Evolutionary conservation across 306 rosid species (phyloP).

Genomic region (Trichosanthes truncata): DNA sequence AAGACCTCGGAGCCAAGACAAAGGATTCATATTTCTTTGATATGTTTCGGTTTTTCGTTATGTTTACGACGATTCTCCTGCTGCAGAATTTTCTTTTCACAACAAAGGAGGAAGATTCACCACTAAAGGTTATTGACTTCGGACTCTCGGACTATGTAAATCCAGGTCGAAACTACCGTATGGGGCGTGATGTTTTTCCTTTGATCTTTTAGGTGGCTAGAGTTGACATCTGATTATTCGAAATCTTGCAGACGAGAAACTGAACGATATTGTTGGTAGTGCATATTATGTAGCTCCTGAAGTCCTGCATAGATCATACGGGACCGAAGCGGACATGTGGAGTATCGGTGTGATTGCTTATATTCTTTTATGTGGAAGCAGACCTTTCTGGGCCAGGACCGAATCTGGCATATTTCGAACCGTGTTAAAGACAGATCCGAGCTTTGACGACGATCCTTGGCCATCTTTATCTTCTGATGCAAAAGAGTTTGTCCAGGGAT

Average conservation of each 20-base stretch:
- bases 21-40: neutral
- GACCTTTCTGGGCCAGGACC: conserved; percentile 76
- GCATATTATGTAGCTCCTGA: conserved; percentile 87
- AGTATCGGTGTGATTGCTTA: conserved; percentile 81
- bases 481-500: conserved; percentile 57
- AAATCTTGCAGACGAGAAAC: conserved; percentile 48
- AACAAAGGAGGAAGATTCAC: conserved; percentile 47
- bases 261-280: conserved; percentile 78
- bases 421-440: conserved; percentile 70
- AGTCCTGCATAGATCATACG: conserved; percentile 69
- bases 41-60: neutral
- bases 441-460: conserved; percentile 82
- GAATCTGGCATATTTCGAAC: conserved; percentile 76
- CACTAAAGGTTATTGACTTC: conserved; percentile 62
- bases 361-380: conserved; percentile 74
- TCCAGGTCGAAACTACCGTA: conserved; percentile 39
- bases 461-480: conserved; percentile 72
- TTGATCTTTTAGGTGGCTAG: neutral
- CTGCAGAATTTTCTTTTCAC: conserved; percentile 69
- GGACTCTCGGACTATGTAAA: conserved; percentile 83
- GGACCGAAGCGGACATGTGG: conserved; percentile 81
- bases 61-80: conserved; percentile 1
- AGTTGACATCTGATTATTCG: neutral
- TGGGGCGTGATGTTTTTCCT: neutral
- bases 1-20: neutral